Percentiles rank a stretch among this genome's conserved stretches.
phyloP scores from a whole-genome alignment of 352 stramenopile species.

The Pythium monospermum region DNA sequence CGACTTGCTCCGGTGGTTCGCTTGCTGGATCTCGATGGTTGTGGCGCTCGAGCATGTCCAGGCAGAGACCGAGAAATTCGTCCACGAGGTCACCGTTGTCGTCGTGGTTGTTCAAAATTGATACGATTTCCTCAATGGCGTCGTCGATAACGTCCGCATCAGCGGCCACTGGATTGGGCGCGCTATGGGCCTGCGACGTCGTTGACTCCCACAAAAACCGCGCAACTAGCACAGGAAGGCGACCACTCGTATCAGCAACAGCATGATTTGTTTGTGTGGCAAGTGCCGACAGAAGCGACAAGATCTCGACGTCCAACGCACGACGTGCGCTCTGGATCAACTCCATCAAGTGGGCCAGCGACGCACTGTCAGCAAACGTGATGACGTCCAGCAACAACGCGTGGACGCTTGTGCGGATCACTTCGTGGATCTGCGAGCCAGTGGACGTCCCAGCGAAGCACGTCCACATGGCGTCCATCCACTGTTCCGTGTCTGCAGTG shows the following conservation, averaged over 20 bases:
- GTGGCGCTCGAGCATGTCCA: not conserved
- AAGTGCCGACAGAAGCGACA: not conserved
- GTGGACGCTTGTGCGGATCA: constrained; percentile 34
- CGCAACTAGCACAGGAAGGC: no score
- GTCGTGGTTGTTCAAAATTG: no score
- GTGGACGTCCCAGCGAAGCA: constrained; percentile 36
- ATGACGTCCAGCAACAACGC: constrained; percentile 53
- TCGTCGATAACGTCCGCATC: not conserved
- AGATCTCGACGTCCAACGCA: constrained; percentile 7
- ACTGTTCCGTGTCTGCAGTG: constrained; percentile 9
- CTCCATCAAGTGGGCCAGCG: constrained; percentile 21
- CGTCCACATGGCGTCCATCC: constrained; percentile 49
- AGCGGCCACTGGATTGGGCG: not conserved
- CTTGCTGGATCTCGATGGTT: no score
- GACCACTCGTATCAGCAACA: not conserved
- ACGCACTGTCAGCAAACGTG: constrained; percentile 31
- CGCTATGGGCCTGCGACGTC: no score
- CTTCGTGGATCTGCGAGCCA: constrained; percentile 35
- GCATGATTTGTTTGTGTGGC: constrained; percentile 1
- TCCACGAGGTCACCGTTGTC: constrained; percentile 1
- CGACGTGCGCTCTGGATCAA: constrained; percentile 16
- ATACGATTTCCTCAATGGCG: constrained; percentile 15
- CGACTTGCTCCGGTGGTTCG: not conserved
- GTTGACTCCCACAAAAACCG: no score
- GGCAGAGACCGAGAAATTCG: constrained; percentile 16